These are phyloP conservation scores for Pyrrhoderma noxium DNA, from an alignment of 1,284 basidiomycete species.

Conservation along the genomic window DNA sequence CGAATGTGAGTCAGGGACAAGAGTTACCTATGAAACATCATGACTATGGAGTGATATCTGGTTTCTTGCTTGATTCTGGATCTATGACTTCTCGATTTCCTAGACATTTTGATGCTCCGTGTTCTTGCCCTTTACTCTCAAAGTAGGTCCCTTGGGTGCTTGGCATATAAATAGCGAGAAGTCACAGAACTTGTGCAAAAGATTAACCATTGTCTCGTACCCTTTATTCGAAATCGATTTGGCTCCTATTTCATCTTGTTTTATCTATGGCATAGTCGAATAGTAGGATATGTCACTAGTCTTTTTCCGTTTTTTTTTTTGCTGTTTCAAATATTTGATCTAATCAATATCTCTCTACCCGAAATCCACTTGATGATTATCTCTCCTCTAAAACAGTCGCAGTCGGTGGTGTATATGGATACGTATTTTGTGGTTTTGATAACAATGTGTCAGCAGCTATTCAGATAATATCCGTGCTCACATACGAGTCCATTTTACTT, in stretches of 20 bases:
- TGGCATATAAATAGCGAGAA: not conserved
- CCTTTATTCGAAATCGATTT: not conserved
- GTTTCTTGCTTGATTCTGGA: too few relatives aligned
- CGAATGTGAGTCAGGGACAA: not conserved
- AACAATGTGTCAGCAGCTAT: not conserved
- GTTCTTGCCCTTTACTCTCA: slow-evolving; percentile 9
- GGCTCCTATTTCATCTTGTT: too few relatives aligned
- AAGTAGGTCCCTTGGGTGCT: not conserved
- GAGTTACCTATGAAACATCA: not conserved
- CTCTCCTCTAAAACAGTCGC: too few relatives aligned
- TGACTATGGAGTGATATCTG: not conserved
- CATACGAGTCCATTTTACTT: too few relatives aligned
- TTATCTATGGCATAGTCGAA: too few relatives aligned
- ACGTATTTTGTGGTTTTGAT: not conserved
- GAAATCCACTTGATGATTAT: too few relatives aligned
- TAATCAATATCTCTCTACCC: too few relatives aligned
- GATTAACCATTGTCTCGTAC: not conserved
- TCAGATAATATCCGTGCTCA: not conserved
- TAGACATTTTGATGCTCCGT: slow-evolving; percentile 8
- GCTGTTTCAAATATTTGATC: too few relatives aligned
- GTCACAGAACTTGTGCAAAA: not conserved
- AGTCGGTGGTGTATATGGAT: not conserved
- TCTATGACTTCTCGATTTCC: too few relatives aligned
- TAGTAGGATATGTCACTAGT: too few relatives aligned
- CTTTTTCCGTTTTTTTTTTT: too few relatives aligned